Evolutionary conservation across 2,329 filamentous ascomycete species (phyloP).

Genomic region (Teratosphaeria destructans): DNA sequence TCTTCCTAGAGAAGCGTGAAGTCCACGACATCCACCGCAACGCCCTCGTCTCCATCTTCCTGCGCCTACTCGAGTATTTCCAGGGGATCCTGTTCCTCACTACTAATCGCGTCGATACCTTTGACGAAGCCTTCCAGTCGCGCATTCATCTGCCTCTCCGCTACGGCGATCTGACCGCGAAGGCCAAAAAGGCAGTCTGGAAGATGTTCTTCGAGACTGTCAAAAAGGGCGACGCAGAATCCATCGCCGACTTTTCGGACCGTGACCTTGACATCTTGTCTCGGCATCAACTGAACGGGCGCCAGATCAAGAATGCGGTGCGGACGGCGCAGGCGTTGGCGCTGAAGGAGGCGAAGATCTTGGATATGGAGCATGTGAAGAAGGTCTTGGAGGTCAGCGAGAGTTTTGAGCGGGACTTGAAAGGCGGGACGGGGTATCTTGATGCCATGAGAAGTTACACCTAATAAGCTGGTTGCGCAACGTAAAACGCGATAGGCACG

Average conservation of each 20-base stretch:
- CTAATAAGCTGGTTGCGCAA: conserved; percentile 8
- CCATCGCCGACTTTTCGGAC: conserved; percentile 52
- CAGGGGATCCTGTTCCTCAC: conserved; percentile 85
- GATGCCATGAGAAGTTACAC: conserved; percentile 79
- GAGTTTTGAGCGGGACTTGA: conserved; percentile 73
- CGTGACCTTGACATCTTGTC: conserved; percentile 58
- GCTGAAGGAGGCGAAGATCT: conserved; percentile 58
- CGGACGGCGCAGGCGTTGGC: conserved; percentile 74
- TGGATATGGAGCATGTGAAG: conserved; percentile 70
- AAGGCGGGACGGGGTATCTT: conserved; percentile 67
- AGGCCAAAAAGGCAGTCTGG: conserved; percentile 72
- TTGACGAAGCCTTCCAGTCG: conserved; percentile 83
- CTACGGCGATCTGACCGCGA: conserved; percentile 62
- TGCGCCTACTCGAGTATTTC: conserved; percentile 81
- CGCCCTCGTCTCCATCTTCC: conserved; percentile 75
- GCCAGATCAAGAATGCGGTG: conserved; percentile 49
- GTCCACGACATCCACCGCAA: conserved; percentile 79
- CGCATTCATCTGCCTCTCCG: conserved; percentile 77
- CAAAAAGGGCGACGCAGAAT: conserved; percentile 50
- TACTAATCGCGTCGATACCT: conserved; percentile 77
- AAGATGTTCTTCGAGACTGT: conserved; percentile 72
- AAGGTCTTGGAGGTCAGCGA: conserved; percentile 76
- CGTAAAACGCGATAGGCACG: background rate
- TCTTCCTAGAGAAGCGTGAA: conserved; percentile 73
- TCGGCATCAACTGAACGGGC: conserved; percentile 57